Percentiles rank a stretch among this genome's conserved stretches.
These are phyloP conservation scores for Panicum hallii DNA, from an alignment of 202 grass and related monocot species.

Conservation along the genomic window DNA sequence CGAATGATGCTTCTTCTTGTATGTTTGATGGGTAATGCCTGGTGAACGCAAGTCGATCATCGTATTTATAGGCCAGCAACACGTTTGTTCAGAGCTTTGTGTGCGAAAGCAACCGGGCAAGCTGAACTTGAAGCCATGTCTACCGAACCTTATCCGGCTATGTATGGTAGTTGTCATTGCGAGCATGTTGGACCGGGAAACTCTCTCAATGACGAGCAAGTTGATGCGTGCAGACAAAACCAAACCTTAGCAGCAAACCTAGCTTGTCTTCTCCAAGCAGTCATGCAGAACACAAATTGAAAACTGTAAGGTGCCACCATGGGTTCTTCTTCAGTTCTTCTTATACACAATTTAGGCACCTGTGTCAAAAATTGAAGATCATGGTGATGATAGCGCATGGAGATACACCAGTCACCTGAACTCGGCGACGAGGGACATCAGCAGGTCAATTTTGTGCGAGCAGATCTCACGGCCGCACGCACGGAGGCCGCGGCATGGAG, in stretches of 20 bases:
- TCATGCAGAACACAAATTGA: background rate
- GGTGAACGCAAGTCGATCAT: background rate
- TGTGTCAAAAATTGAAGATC: too few relatives aligned
- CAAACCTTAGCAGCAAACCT: background rate
- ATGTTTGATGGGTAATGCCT: background rate
- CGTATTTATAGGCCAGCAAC: background rate
- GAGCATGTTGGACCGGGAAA: conserved; percentile 8
- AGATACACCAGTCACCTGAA: too few relatives aligned
- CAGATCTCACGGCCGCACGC: too few relatives aligned
- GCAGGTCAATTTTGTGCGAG: too few relatives aligned
- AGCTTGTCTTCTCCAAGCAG: background rate
- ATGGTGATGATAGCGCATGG: too few relatives aligned
- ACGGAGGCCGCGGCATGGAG: too few relatives aligned
- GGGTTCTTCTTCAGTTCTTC: background rate
- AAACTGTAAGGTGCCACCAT: background rate
- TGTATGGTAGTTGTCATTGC: background rate
- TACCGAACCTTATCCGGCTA: background rate
- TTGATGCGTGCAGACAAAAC: background rate
- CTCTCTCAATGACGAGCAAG: background rate
- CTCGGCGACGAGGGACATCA: too few relatives aligned
- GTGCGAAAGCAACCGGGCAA: background rate
- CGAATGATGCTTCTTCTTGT: background rate
- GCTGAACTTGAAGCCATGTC: background rate
- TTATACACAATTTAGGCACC: background rate
- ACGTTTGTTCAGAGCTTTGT: conserved; percentile 8